phyloP scores from a whole-genome alignment of 257 asterid genomes.

The Thymus mandschuricus region DNA sequence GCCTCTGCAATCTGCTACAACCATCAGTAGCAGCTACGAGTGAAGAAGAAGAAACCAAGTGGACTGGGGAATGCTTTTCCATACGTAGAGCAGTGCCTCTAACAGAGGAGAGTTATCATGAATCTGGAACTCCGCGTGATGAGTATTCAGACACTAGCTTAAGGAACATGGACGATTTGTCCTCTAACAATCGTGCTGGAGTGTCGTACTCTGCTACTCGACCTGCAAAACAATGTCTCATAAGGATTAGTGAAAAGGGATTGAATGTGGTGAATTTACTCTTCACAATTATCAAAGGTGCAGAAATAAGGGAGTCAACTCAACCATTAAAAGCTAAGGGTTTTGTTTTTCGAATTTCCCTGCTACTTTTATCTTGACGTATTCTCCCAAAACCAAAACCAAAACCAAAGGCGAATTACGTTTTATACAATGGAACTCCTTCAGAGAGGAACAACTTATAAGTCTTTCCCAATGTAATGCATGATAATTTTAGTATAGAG shows the following conservation, averaged over 20 bases:
- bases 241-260: conserved; percentile 10
- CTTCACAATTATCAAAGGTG: not conserved
- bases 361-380: not conserved
- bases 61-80: conserved; percentile 22
- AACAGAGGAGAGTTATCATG: conserved; percentile 33
- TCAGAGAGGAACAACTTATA: not conserved
- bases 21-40: conserved; percentile 18
- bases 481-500: not conserved
- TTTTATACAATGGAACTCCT: not conserved
- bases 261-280: not conserved
- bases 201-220: conserved; percentile 93
- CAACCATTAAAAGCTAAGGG: not conserved
- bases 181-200: conserved; percentile 84
- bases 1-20: conserved; percentile 22
- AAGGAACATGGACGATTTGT: conserved; percentile 94
- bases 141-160: conserved; percentile 92
- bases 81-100: not conserved
- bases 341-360: not conserved
- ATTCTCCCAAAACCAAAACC: not conserved
- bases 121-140: conserved; percentile 59
- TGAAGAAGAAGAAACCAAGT: not conserved
- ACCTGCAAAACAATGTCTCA: conserved; percentile 52
- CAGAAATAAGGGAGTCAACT: not conserved
- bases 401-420: not conserved
- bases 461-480: not conserved